These are phyloP conservation scores for Trypanosoma vivax DNA, from an alignment of 208 protist species.

Conservation along the genomic window DNA sequence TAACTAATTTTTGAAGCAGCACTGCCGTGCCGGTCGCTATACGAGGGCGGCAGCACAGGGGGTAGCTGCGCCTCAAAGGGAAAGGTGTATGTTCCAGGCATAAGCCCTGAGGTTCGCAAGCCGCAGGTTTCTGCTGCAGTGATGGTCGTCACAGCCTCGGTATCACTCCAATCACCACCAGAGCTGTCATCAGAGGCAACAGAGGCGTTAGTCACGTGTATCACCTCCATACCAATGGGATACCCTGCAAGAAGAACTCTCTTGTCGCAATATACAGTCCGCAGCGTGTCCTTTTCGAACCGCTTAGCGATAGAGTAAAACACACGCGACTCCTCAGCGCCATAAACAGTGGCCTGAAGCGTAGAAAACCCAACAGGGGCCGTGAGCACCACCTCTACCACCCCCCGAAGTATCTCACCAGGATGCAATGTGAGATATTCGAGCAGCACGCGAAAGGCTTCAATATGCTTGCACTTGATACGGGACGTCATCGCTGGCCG, in stretches of 20 bases:
- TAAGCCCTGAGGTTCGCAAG: constrained; percentile 15
- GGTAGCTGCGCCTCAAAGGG: constrained; percentile 54
- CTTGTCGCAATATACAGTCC: constrained; percentile 50
- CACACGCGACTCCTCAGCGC: constrained; percentile 26
- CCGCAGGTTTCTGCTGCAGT: background rate
- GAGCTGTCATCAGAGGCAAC: background rate
- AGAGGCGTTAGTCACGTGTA: background rate
- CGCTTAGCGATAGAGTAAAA: constrained; percentile 19
- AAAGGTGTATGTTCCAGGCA: constrained; percentile 60
- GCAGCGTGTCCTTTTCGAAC: constrained; percentile 29
- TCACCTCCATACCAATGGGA: background rate
- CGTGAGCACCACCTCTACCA: constrained; percentile 41
- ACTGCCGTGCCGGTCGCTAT: constrained; percentile 17
- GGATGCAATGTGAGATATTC: constrained; percentile 28
- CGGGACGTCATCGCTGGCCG: too few relatives aligned
- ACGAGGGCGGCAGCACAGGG: constrained; percentile 37
- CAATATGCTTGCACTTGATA: constrained; percentile 7
- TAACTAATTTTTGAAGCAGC: constrained; percentile 34
- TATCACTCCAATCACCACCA: constrained; percentile 3
- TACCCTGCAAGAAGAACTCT: constrained; percentile 24
- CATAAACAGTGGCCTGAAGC: constrained; percentile 35
- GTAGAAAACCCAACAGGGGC: constrained; percentile 21
- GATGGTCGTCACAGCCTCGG: background rate
- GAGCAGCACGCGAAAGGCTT: constrained; percentile 30
- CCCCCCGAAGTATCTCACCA: constrained; percentile 37